phyloP scores from a whole-genome alignment of 208 protist species.

The Trypanosoma rangeli region DNA sequence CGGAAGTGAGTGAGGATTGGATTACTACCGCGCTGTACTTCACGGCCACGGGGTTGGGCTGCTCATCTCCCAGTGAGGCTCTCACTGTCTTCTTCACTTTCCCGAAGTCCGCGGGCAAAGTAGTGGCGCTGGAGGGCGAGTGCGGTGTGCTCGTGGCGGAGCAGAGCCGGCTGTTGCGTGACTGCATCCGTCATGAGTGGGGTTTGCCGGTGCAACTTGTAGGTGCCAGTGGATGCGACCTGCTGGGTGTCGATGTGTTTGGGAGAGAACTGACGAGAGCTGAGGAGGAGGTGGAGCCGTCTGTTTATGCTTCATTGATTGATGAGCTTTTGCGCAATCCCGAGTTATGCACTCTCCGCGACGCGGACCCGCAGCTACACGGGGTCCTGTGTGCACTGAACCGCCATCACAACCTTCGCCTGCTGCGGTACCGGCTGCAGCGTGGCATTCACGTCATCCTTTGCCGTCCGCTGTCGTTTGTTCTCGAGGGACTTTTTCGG shows the following conservation, averaged over 20 bases:
- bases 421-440: constrained; percentile 64
- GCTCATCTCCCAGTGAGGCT: constrained; percentile 15
- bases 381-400: constrained; percentile 51
- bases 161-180: constrained; percentile 13
- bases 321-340: constrained; percentile 18
- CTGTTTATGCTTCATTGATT: constrained; percentile 30
- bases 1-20: constrained; percentile 14
- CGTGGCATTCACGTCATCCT: constrained; percentile 45
- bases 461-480: constrained; percentile 15
- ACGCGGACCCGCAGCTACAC: constrained; percentile 41
- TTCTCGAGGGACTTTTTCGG: constrained; percentile 18
- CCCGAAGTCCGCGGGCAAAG: constrained; percentile 25
- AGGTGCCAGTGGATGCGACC: constrained; percentile 21
- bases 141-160: neutral
- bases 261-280: neutral
- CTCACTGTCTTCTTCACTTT: constrained; percentile 44
- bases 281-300: constrained; percentile 11
- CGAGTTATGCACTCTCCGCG: neutral
- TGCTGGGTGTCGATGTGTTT: neutral
- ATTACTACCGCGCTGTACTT: constrained; percentile 21
- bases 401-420: constrained; percentile 55
- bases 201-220: constrained; percentile 9
- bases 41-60: constrained; percentile 1
- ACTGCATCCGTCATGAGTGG: constrained; percentile 6
- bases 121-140: constrained; percentile 17